phyloP scores from a whole-genome alignment of 768 basidiomycete species.

The Termitomyces heimii region DNA sequence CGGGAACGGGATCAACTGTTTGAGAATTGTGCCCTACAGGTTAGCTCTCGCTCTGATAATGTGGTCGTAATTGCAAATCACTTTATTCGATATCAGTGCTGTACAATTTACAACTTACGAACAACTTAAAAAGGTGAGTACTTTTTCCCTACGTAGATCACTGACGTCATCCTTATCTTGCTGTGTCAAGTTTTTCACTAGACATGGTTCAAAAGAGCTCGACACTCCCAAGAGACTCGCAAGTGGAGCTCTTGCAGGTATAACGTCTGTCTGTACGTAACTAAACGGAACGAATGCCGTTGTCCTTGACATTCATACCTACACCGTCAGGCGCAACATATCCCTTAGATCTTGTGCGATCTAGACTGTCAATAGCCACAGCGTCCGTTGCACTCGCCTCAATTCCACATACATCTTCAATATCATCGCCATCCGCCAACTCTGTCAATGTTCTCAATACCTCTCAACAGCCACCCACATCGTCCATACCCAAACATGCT shows the following conservation, averaged over 20 bases:
- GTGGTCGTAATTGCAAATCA: background rate
- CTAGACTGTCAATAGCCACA: slow-evolving; percentile 88
- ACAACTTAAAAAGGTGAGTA: slow-evolving; percentile 74
- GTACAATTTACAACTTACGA: slow-evolving; percentile 90
- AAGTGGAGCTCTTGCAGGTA: slow-evolving; percentile 88
- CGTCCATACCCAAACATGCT: slow-evolving; percentile 23
- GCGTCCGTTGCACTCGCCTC: slow-evolving; percentile 55
- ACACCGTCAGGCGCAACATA: slow-evolving; percentile 65
- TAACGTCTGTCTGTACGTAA: slow-evolving; percentile 86
- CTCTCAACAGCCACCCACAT: slow-evolving; percentile 16
- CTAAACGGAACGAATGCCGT: slow-evolving; percentile 13
- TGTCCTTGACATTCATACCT: background rate
- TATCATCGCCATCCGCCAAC: slow-evolving; percentile 13
- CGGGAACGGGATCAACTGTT: slow-evolving; percentile 83
- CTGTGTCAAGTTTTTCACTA: slow-evolving; percentile 58
- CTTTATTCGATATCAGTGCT: slow-evolving; percentile 38
- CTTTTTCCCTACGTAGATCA: background rate
- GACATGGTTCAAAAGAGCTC: slow-evolving; percentile 62
- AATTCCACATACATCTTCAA: slow-evolving; percentile 9
- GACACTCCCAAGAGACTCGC: slow-evolving; percentile 85
- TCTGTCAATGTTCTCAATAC: slow-evolving; percentile 22
- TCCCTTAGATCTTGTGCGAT: slow-evolving; percentile 90
- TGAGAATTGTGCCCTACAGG: slow-evolving; percentile 90
- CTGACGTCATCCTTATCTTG: slow-evolving; percentile 24
- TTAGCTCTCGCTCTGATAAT: slow-evolving; percentile 16